A percentile compares a stretch with the other conserved stretches of the same genome.
Evolutionary conservation across 2,329 filamentous ascomycete species (phyloP).

Genomic region (Fusarium continuum): DNA sequence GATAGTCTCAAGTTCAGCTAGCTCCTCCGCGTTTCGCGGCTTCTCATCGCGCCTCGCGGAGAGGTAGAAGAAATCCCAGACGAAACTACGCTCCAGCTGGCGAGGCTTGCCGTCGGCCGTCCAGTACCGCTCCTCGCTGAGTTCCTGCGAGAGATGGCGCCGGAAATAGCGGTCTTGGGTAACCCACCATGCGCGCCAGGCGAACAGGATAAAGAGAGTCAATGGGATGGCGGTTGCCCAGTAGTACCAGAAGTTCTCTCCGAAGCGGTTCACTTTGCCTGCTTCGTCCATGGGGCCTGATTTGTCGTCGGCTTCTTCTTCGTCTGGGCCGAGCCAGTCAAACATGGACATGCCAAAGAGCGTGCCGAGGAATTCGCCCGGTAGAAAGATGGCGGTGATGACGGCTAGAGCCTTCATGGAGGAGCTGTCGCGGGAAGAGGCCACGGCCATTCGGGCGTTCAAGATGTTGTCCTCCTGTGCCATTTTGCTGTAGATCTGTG

Average conservation of each 20-base stretch:
- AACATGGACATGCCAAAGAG: constrained; percentile 60
- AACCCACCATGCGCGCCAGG: constrained; percentile 60
- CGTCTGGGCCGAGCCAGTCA: constrained; percentile 53
- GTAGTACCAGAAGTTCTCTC: constrained; percentile 57
- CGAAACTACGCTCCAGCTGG: constrained; percentile 53
- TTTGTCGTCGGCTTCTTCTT: constrained; percentile 39
- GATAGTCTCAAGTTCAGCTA: constrained; percentile 33
- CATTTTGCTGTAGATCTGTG: constrained; percentile 59
- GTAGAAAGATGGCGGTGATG: constrained; percentile 59
- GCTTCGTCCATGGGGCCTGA: neutral
- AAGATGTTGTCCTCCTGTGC: constrained; percentile 60
- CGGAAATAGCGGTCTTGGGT: constrained; percentile 58
- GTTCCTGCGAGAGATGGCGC: constrained; percentile 55
- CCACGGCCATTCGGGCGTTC: constrained; percentile 53
- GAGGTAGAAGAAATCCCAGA: constrained; percentile 56
- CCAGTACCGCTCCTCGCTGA: constrained; percentile 60
- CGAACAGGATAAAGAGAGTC: constrained; percentile 53
- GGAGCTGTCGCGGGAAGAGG: constrained; percentile 54
- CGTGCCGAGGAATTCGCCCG: constrained; percentile 57
- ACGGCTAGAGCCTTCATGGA: constrained; percentile 60
- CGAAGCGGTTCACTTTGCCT: constrained; percentile 43
- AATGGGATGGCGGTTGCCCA: constrained; percentile 57
- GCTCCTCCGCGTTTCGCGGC: constrained; percentile 18
- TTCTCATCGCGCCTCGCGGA: constrained; percentile 49
- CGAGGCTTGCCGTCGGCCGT: constrained; percentile 55